phyloP scores from a whole-genome alignment of 305 asterid species.

The Coffea humblotiana region DNA sequence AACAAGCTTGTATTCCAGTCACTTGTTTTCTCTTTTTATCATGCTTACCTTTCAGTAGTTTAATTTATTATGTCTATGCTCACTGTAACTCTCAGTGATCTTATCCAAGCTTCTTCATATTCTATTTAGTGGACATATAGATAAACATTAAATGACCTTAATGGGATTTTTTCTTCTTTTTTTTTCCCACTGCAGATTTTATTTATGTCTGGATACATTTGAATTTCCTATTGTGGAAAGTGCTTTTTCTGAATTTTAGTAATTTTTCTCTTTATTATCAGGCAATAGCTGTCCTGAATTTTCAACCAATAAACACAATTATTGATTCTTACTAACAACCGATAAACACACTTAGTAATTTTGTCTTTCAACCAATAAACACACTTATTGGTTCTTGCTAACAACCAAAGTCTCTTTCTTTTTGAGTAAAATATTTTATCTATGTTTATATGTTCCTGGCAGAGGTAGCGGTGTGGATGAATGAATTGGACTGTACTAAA shows the following conservation, averaged over 20 bases:
- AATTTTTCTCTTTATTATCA: not conserved
- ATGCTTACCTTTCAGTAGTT: not conserved
- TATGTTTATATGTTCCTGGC: not conserved
- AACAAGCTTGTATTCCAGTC: not conserved
- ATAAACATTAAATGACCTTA: not conserved
- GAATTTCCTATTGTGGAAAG: not conserved
- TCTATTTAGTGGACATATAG: not conserved
- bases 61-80: not conserved
- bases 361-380: not conserved
- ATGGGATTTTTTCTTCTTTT: not conserved
- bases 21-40: not conserved
- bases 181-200: not conserved
- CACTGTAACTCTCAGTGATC: not conserved
- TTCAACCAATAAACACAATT: not conserved
- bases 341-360: not conserved
- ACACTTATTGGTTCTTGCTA: not conserved
- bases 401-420: not conserved
- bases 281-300: not conserved
- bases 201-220: not conserved
- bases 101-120: not conserved
- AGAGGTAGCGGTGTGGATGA: not conserved
- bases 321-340: not conserved
- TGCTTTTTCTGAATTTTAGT: not conserved
- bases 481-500: conserved; percentile 29
- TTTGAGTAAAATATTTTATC: too few species aligned